phyloP scores from a whole-genome alignment of 331 rosid genomes.

The Acacia concinna region DNA sequence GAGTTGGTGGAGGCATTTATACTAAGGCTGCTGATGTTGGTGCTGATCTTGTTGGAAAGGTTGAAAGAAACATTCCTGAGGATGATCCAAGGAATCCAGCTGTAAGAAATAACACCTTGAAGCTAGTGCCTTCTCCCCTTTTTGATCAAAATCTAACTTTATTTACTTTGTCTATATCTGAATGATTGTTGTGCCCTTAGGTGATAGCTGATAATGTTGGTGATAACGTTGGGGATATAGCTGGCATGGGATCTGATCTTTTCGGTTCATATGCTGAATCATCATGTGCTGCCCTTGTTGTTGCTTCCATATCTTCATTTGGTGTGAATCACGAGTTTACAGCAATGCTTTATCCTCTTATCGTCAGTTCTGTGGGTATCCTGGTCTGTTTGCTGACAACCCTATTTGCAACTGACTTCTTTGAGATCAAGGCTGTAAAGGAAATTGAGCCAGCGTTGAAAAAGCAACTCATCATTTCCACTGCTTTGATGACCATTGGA shows the following conservation, averaged over 20 bases:
- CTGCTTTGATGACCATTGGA: conserved; percentile 60
- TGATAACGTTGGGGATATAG: conserved; percentile 75
- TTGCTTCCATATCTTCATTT: conserved; percentile 74
- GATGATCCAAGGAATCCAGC: conserved; percentile 83
- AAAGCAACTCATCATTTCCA: conserved; percentile 68
- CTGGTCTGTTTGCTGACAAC: conserved; percentile 67
- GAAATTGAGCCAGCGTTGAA: conserved; percentile 76
- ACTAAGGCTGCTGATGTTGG: conserved; percentile 85
- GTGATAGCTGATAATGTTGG: conserved; percentile 80
- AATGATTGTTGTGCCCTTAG: conserved; percentile 30
- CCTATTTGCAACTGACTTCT: conserved; percentile 69
- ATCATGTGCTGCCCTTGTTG: conserved; percentile 79
- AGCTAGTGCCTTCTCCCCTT: not conserved
- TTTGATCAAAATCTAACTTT: not conserved
- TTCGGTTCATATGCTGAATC: conserved; percentile 80
- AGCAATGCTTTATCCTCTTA: conserved; percentile 65
- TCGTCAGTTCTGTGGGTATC: conserved; percentile 64
- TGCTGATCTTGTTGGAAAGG: conserved; percentile 77
- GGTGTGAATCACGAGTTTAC: conserved; percentile 69
- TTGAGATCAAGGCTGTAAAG: conserved; percentile 75
- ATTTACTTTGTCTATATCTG: not conserved
- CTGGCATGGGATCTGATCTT: conserved; percentile 85
- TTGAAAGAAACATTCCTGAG: conserved; percentile 74
- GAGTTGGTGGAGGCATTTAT: conserved; percentile 82
- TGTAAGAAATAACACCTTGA: conserved; percentile 36